Conservation (phyloP, 2,329 filamentous ascomycete genomes). For the Cercospora sesami region DNA sequence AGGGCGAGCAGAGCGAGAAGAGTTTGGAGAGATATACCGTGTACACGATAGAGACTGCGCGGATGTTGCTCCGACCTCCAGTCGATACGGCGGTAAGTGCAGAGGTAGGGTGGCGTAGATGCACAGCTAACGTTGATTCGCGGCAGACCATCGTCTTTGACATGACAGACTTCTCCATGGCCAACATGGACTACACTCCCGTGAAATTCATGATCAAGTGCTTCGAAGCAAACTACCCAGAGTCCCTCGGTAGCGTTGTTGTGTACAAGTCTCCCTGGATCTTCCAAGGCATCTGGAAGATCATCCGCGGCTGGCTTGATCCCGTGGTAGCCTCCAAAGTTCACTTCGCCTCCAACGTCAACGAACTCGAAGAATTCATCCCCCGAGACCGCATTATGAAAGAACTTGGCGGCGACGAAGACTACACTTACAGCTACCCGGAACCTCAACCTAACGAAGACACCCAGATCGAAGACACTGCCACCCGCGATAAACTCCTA, state of each 20-base stretch:
- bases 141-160: slow-evolving; percentile 85
- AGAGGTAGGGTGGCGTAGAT: too few relatives aligned
- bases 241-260: slow-evolving; percentile 82
- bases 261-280: slow-evolving; percentile 97
- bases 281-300: slow-evolving; percentile 96
- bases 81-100: slow-evolving; percentile 84
- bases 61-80: slow-evolving; percentile 74
- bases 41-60: slow-evolving; percentile 90
- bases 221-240: slow-evolving; percentile 98
- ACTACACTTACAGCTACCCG: slow-evolving; percentile 79
- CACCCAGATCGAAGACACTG: slow-evolving; percentile 63
- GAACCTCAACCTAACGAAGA: slow-evolving; percentile 79
- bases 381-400: slow-evolving; percentile 68
- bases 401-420: slow-evolving; percentile 81
- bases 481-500: slow-evolving; percentile 63
- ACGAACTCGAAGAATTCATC: slow-evolving; percentile 78
- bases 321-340: slow-evolving; percentile 94
- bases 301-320: slow-evolving; percentile 94
- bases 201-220: slow-evolving; percentile 99
- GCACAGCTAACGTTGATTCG: neutral
- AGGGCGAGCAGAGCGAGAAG: slow-evolving; percentile 78
- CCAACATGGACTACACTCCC: slow-evolving; percentile 97
- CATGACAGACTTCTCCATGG: slow-evolving; percentile 88
- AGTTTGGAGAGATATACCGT: slow-evolving; percentile 88
- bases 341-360: slow-evolving; percentile 80